Evolutionary conservation across 805 yeast species (phyloP), one percentile per base, ranked within the genome.

Genomic region (Wickerhamiella dianesei): DNA sequence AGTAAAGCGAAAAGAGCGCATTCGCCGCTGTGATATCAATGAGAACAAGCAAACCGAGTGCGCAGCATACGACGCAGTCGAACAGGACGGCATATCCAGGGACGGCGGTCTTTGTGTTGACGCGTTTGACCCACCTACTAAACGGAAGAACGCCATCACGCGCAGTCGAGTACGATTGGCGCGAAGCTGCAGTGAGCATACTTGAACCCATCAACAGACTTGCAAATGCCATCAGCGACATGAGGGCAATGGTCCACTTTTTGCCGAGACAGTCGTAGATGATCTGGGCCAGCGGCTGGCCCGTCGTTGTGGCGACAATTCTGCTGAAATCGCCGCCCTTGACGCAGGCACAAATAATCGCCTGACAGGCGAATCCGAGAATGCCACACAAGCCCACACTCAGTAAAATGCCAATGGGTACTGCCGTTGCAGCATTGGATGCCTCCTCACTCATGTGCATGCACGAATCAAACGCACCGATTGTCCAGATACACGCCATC

Each of bases 371-470:
- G 65, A 73, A 79, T 3, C 87, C 86, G 4, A 80, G 57, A 35
- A 73, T 43, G 64, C 76, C 73, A 59, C 85, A 78, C 35, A 68
- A 68, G n/a, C 68, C 50, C 43, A 78, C 76, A 3, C 83, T 73
- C 21, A 77, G 71, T 20, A 75, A 63, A 42, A 80, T 79, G 40
- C 84, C 86, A 42, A 74, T 63, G 3, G 87, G 85, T 3, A 79
- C 79, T 12, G 82, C 75, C 44, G 67, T 67, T 3, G 76, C 66
- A 19, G 86, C 80, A 56, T 78, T 74, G 46, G 68, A 66, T 21
- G 81, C 81, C 60, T 80, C 86, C 60, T 80, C 88, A 19, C 80
- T 69, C 75, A 79, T 75, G 64, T 80, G 86, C 44, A 80, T 77
- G 55, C 80, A 76, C 5, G 82, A 74, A 59, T 80, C 87, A 59